These are phyloP conservation scores for Candida palmyrensis DNA, from an alignment of 805 yeast genomes.

Conservation along the genomic window DNA sequence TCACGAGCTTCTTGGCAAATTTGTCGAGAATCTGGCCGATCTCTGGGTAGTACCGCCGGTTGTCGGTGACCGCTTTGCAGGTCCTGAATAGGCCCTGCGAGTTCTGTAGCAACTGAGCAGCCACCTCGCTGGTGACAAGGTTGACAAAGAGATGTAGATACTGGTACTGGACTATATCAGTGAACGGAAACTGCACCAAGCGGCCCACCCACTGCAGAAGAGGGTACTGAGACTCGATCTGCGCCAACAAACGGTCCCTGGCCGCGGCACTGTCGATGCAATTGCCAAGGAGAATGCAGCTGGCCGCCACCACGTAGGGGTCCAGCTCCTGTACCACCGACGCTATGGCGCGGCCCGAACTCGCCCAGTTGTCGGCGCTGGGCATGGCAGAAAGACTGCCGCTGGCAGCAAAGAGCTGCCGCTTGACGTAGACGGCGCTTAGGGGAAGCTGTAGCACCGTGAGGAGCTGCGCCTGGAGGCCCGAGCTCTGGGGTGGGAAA, in stretches of 20 bases:
- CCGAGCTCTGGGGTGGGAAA: no score
- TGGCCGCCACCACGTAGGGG: constrained; percentile 24
- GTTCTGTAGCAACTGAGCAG: constrained; percentile 7
- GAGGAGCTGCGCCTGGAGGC: no score
- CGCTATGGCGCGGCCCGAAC: constrained; percentile 13
- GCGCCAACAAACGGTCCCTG: constrained; percentile 7
- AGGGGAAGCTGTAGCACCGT: no score
- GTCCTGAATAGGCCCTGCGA: constrained; percentile 1
- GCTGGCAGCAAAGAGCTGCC: constrained; percentile 28
- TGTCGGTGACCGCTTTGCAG: constrained; percentile 7
- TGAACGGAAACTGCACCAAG: constrained; percentile 14
- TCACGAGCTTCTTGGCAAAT: constrained; percentile 13
- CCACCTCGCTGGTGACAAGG: constrained; percentile 14
- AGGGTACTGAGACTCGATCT: neutral
- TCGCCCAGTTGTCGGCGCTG: constrained; percentile 14
- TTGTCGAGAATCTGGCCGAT: constrained; percentile 9
- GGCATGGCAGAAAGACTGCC: constrained; percentile 32
- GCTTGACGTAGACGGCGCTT: constrained; percentile 14
- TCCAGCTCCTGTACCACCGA: constrained; percentile 7
- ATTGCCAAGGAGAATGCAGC: constrained; percentile 32
- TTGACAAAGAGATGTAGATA: constrained; percentile 31
- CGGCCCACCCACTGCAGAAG: constrained; percentile 6
- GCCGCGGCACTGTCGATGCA: constrained; percentile 18
- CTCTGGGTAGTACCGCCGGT: constrained; percentile 7
- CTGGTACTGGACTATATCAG: constrained; percentile 34